These are phyloP conservation scores for Mucor velutinosus DNA, from an alignment of 371 early-diverging fungal species.

Conservation along the genomic window DNA sequence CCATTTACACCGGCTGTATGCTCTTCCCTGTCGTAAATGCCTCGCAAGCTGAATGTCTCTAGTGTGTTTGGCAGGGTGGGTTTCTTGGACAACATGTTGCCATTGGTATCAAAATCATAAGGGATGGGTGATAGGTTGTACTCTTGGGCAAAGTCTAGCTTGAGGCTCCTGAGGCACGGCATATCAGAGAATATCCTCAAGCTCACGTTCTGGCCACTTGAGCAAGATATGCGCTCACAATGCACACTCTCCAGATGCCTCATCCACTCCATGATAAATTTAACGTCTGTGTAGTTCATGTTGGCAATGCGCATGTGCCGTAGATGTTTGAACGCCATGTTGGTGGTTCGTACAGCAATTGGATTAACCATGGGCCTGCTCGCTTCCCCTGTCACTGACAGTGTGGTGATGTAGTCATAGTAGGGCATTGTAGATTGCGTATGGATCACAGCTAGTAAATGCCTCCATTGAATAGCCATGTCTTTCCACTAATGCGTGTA, in stretches of 20 bases:
- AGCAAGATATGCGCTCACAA: background rate
- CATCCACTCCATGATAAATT: background rate
- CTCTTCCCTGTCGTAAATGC: background rate
- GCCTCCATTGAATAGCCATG: background rate
- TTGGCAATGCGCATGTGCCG: background rate
- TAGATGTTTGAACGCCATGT: background rate
- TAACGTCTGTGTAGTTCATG: background rate
- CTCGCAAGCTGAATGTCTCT: background rate
- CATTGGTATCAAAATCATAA: background rate
- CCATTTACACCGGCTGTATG: background rate
- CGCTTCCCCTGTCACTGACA: background rate
- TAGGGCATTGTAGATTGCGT: background rate
- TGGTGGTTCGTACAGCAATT: background rate
- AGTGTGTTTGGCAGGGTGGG: background rate
- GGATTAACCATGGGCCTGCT: background rate
- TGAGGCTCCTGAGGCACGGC: background rate
- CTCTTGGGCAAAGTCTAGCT: background rate
- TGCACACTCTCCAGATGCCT: background rate
- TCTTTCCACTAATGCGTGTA: background rate
- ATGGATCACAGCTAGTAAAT: background rate
- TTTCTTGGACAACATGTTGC: background rate
- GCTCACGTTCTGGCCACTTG: background rate
- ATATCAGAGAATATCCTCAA: background rate
- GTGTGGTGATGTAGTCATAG: background rate
- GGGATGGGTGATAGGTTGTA: background rate